Conservation (phyloP, 371 early-diverging fungal genomes). For the Mucor indicus region DNA sequence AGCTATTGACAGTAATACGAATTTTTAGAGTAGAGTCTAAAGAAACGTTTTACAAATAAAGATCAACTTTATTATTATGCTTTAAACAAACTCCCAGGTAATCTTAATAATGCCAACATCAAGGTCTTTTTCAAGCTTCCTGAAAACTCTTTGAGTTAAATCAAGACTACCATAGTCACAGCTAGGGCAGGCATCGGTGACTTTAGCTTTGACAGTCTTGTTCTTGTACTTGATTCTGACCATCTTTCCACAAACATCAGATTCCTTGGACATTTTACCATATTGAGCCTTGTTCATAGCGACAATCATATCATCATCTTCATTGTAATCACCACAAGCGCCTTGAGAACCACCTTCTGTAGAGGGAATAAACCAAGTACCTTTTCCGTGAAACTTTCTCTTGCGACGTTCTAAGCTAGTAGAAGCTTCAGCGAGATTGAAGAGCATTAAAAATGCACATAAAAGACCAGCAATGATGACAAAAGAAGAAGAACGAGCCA, state of each 20-base stretch:
- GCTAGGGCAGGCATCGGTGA: slow-evolving; percentile 18
- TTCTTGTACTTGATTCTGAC: slow-evolving; percentile 10
- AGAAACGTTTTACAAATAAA: too few species aligned
- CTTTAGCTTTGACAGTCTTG: slow-evolving; percentile 2
- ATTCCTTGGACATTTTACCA: slow-evolving; percentile 9
- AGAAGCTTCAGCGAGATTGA: too few species aligned
- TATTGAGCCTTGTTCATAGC: slow-evolving; percentile 21
- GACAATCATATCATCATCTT: slow-evolving; percentile 6
- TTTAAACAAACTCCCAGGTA: slow-evolving; percentile 21
- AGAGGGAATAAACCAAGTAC: slow-evolving; percentile 20
- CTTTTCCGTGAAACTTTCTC: slow-evolving; percentile 10
- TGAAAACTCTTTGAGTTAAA: slow-evolving; percentile 44
- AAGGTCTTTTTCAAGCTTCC: slow-evolving; percentile 16
- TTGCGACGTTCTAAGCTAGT: slow-evolving; percentile 6
- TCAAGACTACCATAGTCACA: slow-evolving; percentile 17
- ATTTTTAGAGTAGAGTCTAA: too few species aligned
- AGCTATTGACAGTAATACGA: too few species aligned
- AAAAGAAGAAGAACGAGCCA: too few species aligned
- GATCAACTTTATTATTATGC: not conserved
- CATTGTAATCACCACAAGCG: slow-evolving; percentile 14
- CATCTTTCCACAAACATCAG: slow-evolving; percentile 13
- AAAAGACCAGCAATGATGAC: too few species aligned
- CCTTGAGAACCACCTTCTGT: slow-evolving; percentile 17
- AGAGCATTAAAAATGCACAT: too few species aligned
- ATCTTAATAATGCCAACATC: slow-evolving; percentile 22